Conservation (phyloP, 306 rosid genomes). For the Begonia loranthoides region DNA sequence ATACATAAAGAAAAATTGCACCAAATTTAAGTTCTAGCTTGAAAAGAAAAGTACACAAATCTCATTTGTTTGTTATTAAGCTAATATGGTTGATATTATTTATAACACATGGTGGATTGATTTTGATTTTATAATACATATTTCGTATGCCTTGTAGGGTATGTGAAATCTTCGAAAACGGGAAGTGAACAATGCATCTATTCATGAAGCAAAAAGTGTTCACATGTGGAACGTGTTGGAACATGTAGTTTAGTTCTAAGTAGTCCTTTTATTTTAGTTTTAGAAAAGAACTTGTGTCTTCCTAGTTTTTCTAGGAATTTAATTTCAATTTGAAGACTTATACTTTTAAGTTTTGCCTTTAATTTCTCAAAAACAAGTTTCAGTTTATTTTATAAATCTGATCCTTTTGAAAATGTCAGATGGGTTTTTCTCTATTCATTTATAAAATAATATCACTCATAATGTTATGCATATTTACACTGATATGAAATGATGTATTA, state of each 20-base stretch:
- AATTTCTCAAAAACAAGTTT: neutral
- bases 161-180: neutral
- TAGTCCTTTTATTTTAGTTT: conserved; percentile 1
- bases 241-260: neutral
- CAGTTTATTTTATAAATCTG: neutral
- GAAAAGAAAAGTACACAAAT: too few relatives aligned
- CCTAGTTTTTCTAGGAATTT: conserved; percentile 5
- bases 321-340: conserved; percentile 3
- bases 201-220: neutral
- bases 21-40: conserved; percentile 1
- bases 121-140: conserved; percentile 5
- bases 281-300: conserved; percentile 5
- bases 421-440: neutral
- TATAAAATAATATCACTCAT: neutral
- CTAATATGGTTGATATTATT: conserved; percentile 4
- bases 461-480: neutral
- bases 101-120: conserved; percentile 10
- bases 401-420: neutral
- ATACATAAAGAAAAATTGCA: conserved; percentile 4
- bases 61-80: conserved; percentile 2
- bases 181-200: too few relatives aligned
- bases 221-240: conserved; percentile 2
- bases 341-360: too few relatives aligned
- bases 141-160: conserved; percentile 1
- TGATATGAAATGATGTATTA: neutral